Percentiles rank a stretch among this genome's conserved stretches.
Conservation (phyloP, 495 filamentous ascomycete species). For the Penicillium chermesinum region DNA sequence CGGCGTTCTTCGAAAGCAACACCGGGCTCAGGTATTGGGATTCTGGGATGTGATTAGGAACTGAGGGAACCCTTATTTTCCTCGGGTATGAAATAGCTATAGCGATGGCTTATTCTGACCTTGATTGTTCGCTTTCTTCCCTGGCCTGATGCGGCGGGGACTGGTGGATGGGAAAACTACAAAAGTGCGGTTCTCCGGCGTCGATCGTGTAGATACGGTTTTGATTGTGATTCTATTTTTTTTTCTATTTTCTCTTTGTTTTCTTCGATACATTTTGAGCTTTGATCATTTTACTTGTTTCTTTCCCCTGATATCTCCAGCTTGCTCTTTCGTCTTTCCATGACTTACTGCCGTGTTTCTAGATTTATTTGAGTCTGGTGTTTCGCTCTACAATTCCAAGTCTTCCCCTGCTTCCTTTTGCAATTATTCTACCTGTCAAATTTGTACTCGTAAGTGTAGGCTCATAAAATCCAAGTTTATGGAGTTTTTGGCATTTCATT, state of each 20-base stretch:
- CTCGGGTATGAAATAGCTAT: background rate
- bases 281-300: slow-evolving; percentile 12
- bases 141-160: slow-evolving; percentile 6
- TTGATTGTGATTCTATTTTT: slow-evolving; percentile 5
- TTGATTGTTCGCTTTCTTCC: slow-evolving; percentile 11
- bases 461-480: slow-evolving; percentile 10
- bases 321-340: slow-evolving; percentile 1
- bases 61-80: background rate
- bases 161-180: slow-evolving; percentile 15
- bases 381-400: background rate
- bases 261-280: slow-evolving; percentile 27
- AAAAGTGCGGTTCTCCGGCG: slow-evolving; percentile 28
- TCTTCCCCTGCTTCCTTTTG: background rate
- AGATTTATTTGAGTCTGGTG: background rate
- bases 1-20: no score
- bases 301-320: slow-evolving; percentile 7
- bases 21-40: no score
- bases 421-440: background rate
- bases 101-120: background rate
- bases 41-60: background rate
- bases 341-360: background rate
- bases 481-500: slow-evolving; percentile 13
- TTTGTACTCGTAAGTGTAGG: background rate
- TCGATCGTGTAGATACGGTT: slow-evolving; percentile 31
- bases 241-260: slow-evolving; percentile 6